These are phyloP conservation scores for Haematococcus lacustris DNA, from an alignment of 139 green algal genomes.

Conservation along the genomic window DNA sequence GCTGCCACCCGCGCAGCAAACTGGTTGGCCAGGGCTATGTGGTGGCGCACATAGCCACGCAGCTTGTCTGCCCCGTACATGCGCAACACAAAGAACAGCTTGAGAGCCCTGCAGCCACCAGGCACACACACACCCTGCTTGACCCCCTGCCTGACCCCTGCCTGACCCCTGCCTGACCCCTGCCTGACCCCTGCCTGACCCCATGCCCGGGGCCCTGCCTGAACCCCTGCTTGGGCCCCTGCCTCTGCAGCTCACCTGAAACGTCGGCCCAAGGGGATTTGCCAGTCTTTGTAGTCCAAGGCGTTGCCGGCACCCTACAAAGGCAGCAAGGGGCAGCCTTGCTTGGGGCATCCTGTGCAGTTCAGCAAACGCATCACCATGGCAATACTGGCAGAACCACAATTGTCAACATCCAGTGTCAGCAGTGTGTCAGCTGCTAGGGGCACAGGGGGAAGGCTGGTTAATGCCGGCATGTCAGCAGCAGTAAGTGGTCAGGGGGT, in stretches of 20 bases:
- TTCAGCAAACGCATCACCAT: background rate
- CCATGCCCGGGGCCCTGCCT: too few species aligned
- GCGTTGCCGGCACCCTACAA: constrained; percentile 33
- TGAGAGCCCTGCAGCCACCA: constrained; percentile 68
- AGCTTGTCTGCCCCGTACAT: constrained; percentile 62
- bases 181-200: too few species aligned
- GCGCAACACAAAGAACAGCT: constrained; percentile 83
- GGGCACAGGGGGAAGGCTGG: too few species aligned
- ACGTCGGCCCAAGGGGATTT: too few species aligned
- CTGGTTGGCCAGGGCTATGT: constrained; percentile 44
- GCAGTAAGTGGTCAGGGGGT: too few species aligned
- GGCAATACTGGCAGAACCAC: background rate
- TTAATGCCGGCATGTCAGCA: too few species aligned
- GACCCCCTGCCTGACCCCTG: too few species aligned
- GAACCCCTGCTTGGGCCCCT: too few species aligned
- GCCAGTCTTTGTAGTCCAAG: constrained; percentile 72
- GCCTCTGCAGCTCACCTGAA: too few species aligned
- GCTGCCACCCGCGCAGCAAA: constrained; percentile 35
- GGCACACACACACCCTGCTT: too few species aligned
- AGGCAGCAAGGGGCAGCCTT: background rate
- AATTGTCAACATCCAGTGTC: background rate
- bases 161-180: too few species aligned
- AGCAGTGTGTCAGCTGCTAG: background rate
- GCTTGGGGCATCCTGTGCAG: background rate
- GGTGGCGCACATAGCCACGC: constrained; percentile 55